Base-by-base conservation (phyloP, 2,329 filamentous ascomycete species). In the Aspergillus pseudoterreus region DNA sequence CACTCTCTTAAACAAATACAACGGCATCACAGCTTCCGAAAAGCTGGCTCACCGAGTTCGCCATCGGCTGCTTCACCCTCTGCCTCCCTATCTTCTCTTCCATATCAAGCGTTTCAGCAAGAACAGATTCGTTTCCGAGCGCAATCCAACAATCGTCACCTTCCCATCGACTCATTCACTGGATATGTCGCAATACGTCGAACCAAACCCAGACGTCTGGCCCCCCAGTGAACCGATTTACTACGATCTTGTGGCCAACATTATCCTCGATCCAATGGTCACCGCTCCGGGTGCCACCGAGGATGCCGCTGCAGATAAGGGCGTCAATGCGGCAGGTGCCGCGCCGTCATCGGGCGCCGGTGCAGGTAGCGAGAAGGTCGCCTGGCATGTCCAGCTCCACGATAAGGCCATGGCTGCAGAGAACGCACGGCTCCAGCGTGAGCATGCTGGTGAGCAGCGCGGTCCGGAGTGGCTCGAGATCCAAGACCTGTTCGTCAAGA, bases 121-220 rank as follows among this genome's bases (percentile, higher is more conserved):
- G 59, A 99, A 99, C 78, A 96, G 96, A 70, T 99, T 99, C 66
- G 89, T 99, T 17, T 83, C 87, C 2, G 92, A 97, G 74, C 88
- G 94, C 46, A 99, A 99, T 70, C 94, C 92, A 1, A 99, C 94
- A 9, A 99, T 99, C 64, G 94, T 99, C 57, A 97, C 92, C 0
- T 99, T 97, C 71, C 90, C 92, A 57, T 87, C 90, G 6, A 82
- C 90, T 4, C 82, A 86, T 66, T 83, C 86, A 39, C 83, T 99
- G 8, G 91, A 99, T 69, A 86, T 96, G 78, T 81, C 85, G 4
- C 91, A 92, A 0, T 97, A 94, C 64, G 90, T 96, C 11, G 90
- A 97, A 73, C 92, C 92, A 0, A 90, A 92, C 64, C 88, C 90
- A 0, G 73, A 78, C 4, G 68, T 87, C 35, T 84, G 87, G 69